Evolutionary conservation across 345 rosid species (phyloP).

Genomic region (Pugionium dolabratum): DNA sequence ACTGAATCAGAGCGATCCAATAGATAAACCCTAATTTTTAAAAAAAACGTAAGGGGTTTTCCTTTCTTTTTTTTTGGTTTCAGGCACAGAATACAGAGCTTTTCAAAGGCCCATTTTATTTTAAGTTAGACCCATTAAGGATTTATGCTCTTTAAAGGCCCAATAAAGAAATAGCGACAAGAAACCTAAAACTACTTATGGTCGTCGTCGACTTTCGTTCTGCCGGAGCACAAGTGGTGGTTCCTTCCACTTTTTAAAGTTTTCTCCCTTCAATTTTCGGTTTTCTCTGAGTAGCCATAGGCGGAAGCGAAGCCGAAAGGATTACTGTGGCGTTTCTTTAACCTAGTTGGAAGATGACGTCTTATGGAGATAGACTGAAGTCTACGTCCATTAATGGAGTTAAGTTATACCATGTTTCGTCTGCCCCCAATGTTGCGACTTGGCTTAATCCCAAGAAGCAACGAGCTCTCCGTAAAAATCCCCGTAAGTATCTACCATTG

Average conservation of each 20-base stretch:
- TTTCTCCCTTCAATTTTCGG: no score
- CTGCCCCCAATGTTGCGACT: conserved; percentile 62
- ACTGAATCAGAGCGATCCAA: background rate
- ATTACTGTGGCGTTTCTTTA: background rate
- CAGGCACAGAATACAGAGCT: background rate
- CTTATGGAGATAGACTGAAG: conserved; percentile 67
- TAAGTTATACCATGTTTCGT: conserved; percentile 67
- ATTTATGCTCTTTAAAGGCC: conserved; percentile 12
- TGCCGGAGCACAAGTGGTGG: conserved; percentile 16
- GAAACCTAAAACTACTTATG: conserved; percentile 21
- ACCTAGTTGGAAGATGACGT: conserved; percentile 49
- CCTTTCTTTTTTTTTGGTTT: background rate
- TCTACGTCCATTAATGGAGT: conserved; percentile 80
- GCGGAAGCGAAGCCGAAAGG: conserved; percentile 4
- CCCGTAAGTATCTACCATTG: conserved; percentile 41
- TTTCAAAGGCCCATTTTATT: background rate
- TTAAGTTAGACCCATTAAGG: conserved; percentile 10
- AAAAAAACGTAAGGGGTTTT: background rate
- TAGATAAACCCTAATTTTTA: conserved; percentile 35
- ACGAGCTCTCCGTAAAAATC: conserved; percentile 73
- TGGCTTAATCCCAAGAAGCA: conserved; percentile 81
- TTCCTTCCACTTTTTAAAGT: no score
- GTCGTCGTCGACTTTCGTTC: conserved; percentile 24
- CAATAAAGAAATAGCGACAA: background rate
- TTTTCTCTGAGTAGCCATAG: no score